Base-by-base conservation (phyloP, 768 basidiomycete genomes). In the Cubamyces lactineus region DNA sequence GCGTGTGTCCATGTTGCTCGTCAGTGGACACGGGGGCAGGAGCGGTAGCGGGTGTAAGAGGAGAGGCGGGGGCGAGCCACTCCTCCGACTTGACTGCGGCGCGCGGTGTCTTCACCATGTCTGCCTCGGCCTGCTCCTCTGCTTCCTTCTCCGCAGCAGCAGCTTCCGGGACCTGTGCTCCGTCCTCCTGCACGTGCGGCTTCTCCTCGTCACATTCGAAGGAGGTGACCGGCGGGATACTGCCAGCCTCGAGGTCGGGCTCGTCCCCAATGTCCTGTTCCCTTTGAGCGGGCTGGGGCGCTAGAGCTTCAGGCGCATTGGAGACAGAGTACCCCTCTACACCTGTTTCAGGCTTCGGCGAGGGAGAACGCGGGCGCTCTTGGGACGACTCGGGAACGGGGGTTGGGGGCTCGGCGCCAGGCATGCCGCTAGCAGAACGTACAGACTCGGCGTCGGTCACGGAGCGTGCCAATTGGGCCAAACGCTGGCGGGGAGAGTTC, bases 351-450 rank as follows among this genome's bases (percentile, higher is more conserved):
- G 23, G 38, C 11, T 56, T 38, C 2, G 53, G 53, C 30, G 47
- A 34, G 17, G 57, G 57, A 17, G 47, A 23, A 8, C 28, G 46
- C 46, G 21, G 40, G 34, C 23, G 52, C 38, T 53, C 62, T 16
- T 13, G 21, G 41, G 15, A 38, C 8, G 48, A 48, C 21, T 59
- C 47, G 52, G 55, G 45, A 24, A 34, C 28, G 21, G 63, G 63
- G 28, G 58, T 64, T 1, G 58, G 34, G 3, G 63, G 63, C 28
- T 64, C 63, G 4, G 63, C 63, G 4, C 63, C 63, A 8, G 63
- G 63, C 63, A 64, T 64, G 2, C 53, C 63, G 2, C 58, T 30
- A 3, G 57, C 47, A 0, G 54, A 58, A 16, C 56, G 62, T 3
- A 63, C 52, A 4, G 62, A 63, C 28, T 45, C 61, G 30, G 26